Evolutionary conservation across 306 rosid species (phyloP).

Genomic region (Malus orientalis): DNA sequence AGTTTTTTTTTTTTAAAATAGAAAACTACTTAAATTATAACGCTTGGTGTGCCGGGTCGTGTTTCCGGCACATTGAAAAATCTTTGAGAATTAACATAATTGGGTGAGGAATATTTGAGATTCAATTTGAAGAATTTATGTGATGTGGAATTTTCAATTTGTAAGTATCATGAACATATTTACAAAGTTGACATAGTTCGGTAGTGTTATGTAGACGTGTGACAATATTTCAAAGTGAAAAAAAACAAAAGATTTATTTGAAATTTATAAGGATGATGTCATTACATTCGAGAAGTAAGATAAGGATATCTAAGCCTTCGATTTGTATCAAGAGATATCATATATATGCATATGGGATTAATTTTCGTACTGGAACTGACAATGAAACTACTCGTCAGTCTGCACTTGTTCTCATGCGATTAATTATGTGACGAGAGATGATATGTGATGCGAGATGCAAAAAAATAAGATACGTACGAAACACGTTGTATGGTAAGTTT

Average conservation of each 20-base stretch:
- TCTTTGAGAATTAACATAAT: neutral
- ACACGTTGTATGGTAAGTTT: neutral
- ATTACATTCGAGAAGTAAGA: neutral
- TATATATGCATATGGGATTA: no score
- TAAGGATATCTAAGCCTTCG: neutral
- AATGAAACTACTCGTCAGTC: neutral
- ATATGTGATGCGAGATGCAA: no score
- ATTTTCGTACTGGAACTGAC: no score
- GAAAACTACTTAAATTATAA: no score
- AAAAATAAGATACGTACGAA: no score
- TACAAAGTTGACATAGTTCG: neutral
- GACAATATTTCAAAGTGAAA: neutral
- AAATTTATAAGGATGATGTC: neutral
- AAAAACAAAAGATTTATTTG: neutral
- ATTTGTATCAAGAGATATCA: neutral
- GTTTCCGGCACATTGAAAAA: fast-evolving
- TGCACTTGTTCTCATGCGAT: fast-evolving
- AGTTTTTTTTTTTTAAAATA: no score
- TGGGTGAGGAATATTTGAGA: neutral
- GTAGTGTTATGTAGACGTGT: neutral
- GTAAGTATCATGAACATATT: neutral
- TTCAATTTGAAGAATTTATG: neutral
- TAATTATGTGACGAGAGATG: neutral
- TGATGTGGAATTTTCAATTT: no score
- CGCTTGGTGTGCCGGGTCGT: fast-evolving